phyloP scores from a whole-genome alignment of 1,284 basidiomycete species.

The Xerocomus amazonicus region DNA sequence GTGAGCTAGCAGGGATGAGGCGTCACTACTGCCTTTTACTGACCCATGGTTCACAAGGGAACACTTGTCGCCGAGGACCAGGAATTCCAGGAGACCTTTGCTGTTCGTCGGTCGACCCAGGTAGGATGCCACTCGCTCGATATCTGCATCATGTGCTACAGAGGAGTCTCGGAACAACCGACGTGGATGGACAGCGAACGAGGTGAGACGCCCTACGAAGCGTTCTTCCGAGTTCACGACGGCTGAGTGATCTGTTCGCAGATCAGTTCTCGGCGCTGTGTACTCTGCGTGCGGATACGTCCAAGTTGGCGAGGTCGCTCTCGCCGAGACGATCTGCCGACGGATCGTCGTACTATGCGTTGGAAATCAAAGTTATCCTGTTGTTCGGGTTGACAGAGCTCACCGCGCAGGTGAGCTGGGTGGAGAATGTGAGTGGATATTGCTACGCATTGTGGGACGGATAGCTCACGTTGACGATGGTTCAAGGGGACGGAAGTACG shows the following conservation, averaged over 20 bases:
- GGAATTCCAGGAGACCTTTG: conserved; percentile 31
- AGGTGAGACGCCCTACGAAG: conserved; percentile 8
- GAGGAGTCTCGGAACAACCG: conserved; percentile 21
- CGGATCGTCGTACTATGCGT: conserved; percentile 30
- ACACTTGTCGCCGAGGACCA: conserved; percentile 32
- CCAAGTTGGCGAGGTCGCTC: conserved; percentile 26
- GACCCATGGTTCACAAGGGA: conserved; percentile 23
- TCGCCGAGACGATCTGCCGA: conserved; percentile 15
- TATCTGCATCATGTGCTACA: conserved; percentile 26
- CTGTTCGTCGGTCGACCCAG: conserved; percentile 23
- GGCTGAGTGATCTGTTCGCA: conserved; percentile 14
- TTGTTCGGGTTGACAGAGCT: conserved; percentile 46
- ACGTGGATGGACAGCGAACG: conserved; percentile 26
- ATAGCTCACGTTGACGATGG: conserved; percentile 7
- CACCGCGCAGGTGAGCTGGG: conserved; percentile 44
- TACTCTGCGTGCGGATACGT: conserved; percentile 36
- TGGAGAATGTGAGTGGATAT: conserved; percentile 36
- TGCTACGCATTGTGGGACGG: background rate
- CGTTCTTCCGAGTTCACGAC: too few species aligned
- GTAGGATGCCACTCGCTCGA: conserved; percentile 22
- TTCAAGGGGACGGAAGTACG: conserved; percentile 30
- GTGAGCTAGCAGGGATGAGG: conserved; percentile 15
- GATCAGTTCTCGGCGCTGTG: conserved; percentile 41
- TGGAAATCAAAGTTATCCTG: conserved; percentile 39
- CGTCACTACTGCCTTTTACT: background rate